Evolutionary conservation across 345 rosid species (phyloP).

Genomic region (Hibiscus tridactylites): DNA sequence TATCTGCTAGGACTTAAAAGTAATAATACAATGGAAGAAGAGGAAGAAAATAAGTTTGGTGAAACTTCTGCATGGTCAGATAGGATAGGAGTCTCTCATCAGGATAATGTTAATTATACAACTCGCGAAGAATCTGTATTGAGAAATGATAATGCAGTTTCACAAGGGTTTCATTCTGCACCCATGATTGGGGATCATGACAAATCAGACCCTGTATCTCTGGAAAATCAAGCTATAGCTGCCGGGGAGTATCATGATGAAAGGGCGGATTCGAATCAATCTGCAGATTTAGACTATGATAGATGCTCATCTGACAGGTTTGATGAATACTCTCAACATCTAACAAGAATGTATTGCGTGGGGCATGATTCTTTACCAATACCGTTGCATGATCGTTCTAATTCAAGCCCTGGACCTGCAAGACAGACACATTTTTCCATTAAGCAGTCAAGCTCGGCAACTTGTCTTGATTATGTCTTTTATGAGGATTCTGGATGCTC

Average conservation of each 20-base stretch:
- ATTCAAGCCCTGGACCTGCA: constrained; percentile 57
- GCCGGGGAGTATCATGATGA: constrained; percentile 23
- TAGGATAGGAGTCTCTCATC: constrained; percentile 28
- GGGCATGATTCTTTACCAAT: neutral
- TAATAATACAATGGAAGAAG: constrained; percentile 53
- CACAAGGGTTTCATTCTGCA: constrained; percentile 25
- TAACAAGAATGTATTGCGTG: neutral
- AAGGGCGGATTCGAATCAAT: constrained; percentile 22
- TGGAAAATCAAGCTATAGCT: constrained; percentile 53
- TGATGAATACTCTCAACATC: neutral
- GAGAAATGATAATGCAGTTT: constrained; percentile 1
- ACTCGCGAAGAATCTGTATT: constrained; percentile 1
- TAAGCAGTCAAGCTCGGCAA: constrained; percentile 42
- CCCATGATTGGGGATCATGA: constrained; percentile 40
- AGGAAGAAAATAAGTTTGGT: constrained; percentile 37
- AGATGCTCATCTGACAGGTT: constrained; percentile 20
- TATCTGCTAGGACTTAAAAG: constrained; percentile 16
- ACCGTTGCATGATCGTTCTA: constrained; percentile 23
- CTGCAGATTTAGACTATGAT: constrained; percentile 38
- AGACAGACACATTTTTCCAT: constrained; percentile 27
- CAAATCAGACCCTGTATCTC: constrained; percentile 73
- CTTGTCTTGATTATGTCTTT: constrained; percentile 26
- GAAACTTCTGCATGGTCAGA: constrained; percentile 26
- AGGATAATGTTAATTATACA: constrained; percentile 19
- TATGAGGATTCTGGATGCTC: constrained; percentile 54